phyloP scores from a whole-genome alignment of 192 early-diverging fungal species.

The Gigaspora rosea region DNA sequence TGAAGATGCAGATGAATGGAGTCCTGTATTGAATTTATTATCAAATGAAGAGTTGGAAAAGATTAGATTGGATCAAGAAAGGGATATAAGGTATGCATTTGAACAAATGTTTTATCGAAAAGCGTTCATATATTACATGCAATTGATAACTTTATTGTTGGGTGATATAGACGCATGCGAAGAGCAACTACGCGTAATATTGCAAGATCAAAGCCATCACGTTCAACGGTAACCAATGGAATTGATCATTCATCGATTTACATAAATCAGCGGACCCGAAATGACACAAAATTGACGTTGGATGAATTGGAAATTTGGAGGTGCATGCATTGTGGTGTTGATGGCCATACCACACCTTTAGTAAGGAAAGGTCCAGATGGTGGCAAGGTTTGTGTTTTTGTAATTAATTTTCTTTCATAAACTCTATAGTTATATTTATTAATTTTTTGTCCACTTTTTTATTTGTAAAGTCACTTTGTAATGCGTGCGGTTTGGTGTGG shows the following conservation, averaged over 20 bases:
- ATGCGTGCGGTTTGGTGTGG: conserved; percentile 43
- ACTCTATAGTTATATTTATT: not conserved
- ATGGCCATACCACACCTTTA: conserved; percentile 38
- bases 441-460: not conserved
- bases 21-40: conserved; percentile 56
- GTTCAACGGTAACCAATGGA: not conserved
- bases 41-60: conserved; percentile 64
- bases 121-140: not conserved
- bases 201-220: not conserved
- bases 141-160: not conserved
- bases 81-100: conserved; percentile 52
- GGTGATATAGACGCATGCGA: conserved; percentile 38
- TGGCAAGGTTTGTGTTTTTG: conserved; percentile 31
- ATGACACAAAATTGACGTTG: conserved; percentile 25
- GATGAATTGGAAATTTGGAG: conserved; percentile 39
- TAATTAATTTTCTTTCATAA: not conserved
- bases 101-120: not conserved
- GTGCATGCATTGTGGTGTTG: conserved; percentile 44
- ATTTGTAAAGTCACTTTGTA: conserved; percentile 38
- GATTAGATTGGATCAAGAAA: conserved; percentile 55
- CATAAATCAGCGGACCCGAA: not conserved
- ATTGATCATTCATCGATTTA: not conserved
- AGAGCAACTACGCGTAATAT: conserved; percentile 37
- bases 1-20: conserved; percentile 55
- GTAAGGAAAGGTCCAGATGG: conserved; percentile 45